Conservation (phyloP, 768 basidiomycete species). For the Collybia sordida region DNA sequence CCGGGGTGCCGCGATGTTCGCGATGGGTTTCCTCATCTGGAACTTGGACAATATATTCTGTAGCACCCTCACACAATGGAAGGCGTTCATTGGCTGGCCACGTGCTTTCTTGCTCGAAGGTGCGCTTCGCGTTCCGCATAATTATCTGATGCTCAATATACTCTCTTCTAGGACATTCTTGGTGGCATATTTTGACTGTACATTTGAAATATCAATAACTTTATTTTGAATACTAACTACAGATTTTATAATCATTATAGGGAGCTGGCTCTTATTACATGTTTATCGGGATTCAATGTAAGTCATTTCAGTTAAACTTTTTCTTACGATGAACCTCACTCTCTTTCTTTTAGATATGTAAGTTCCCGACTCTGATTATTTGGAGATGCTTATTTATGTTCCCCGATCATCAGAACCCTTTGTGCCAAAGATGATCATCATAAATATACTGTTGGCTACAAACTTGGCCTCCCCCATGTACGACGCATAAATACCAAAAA, state of each 20-base stretch:
- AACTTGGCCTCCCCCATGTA: conserved; percentile 49
- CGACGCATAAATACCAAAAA: conserved; percentile 26
- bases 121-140: conserved; percentile 10
- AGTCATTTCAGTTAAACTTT: conserved; percentile 14
- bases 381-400: background rate
- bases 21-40: conserved; percentile 71
- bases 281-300: conserved; percentile 54
- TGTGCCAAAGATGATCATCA: conserved; percentile 60
- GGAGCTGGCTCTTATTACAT: conserved; percentile 52
- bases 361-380: conserved; percentile 23
- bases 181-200: conserved; percentile 75
- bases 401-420: conserved; percentile 35
- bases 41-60: conserved; percentile 84
- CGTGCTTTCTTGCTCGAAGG: conserved; percentile 67
- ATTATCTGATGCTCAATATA: background rate
- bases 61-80: conserved; percentile 52
- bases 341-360: conserved; percentile 37
- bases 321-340: conserved; percentile 3
- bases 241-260: conserved; percentile 20
- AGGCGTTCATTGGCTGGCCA: conserved; percentile 61
- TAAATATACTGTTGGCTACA: conserved; percentile 43
- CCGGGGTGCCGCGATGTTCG: conserved; percentile 56
- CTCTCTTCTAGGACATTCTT: conserved; percentile 55
- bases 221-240: background rate
- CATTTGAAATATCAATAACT: conserved; percentile 14